Evolutionary conservation across 164 flowering plant genomes (phyloP).

Genomic region (Annona squamosa): DNA sequence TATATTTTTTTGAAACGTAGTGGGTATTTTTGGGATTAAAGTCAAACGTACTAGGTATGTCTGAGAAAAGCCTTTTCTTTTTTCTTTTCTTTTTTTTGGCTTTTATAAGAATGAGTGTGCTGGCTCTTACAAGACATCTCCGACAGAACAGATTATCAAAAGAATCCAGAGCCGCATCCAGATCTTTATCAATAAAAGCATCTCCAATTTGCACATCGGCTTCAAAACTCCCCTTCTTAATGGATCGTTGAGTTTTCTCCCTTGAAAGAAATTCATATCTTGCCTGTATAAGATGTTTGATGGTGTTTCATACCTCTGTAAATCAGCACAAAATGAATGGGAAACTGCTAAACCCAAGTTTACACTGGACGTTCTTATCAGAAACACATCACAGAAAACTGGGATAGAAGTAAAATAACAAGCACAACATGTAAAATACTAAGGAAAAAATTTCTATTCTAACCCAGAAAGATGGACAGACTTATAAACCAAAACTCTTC

Average conservation of each 20-base stretch:
- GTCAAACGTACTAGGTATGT: no score
- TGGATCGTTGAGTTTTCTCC: conserved; percentile 25
- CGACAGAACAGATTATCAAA: conserved; percentile 91
- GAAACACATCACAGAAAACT: conserved; percentile 15
- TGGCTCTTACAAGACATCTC: conserved; percentile 61
- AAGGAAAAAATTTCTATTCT: not conserved
- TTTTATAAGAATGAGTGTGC: conserved; percentile 2
- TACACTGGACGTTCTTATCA: conserved; percentile 24
- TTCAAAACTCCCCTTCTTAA: conserved; percentile 29
- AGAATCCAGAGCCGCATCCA: conserved; percentile 86
- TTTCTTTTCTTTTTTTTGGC: no score
- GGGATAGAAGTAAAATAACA: not conserved
- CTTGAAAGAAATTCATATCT: conserved; percentile 65
- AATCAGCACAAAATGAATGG: conserved; percentile 75
- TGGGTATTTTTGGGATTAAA: no score
- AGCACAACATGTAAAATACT: not conserved
- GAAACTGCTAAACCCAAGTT: conserved; percentile 73
- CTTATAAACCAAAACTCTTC: not conserved
- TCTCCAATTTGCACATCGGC: conserved; percentile 30
- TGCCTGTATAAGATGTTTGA: conserved; percentile 98
- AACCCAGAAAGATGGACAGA: not conserved
- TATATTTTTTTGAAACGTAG: no score
- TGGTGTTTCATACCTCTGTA: conserved; percentile 90
- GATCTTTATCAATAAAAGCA: conserved; percentile 67
- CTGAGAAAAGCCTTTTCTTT: no score